Evolutionary conservation across 1,284 basidiomycete genomes (phyloP).

Genomic region (Malassezia sp.): DNA sequence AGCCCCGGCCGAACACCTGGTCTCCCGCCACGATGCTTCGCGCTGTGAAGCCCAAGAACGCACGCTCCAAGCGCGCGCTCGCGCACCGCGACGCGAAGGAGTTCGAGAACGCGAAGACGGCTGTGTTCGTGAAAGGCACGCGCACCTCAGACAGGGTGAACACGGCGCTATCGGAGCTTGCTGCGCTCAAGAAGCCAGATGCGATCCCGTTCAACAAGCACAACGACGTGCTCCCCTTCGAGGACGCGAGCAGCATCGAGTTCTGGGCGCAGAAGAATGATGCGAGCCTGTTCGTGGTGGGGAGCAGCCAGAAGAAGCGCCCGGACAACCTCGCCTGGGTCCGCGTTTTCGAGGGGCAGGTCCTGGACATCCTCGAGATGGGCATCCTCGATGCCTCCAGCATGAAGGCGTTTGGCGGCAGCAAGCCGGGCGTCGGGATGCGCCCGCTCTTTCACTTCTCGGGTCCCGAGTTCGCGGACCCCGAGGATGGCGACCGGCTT

Average conservation of each 20-base stretch:
- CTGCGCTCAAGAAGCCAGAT: conserved; percentile 49
- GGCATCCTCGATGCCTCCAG: conserved; percentile 68
- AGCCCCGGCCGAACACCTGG: background rate
- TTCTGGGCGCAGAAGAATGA: conserved; percentile 95
- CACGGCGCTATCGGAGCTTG: conserved; percentile 65
- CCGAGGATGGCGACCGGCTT: conserved; percentile 25
- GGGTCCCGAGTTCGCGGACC: conserved; percentile 49
- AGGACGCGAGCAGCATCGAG: conserved; percentile 64
- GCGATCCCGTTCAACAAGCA: conserved; percentile 90
- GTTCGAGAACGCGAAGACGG: conserved; percentile 64
- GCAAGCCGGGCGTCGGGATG: conserved; percentile 78
- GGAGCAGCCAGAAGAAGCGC: conserved; percentile 86
- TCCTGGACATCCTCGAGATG: conserved; percentile 89
- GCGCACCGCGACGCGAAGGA: conserved; percentile 78
- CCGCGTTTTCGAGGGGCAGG: conserved; percentile 71
- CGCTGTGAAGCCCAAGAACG: conserved; percentile 75
- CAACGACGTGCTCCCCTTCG: conserved; percentile 83
- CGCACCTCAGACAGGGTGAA: conserved; percentile 71
- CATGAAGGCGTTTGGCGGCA: conserved; percentile 74
- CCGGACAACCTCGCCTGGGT: conserved; percentile 78
- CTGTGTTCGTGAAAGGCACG: conserved; percentile 80
- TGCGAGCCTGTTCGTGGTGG: conserved; percentile 77
- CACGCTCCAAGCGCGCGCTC: conserved; percentile 83
- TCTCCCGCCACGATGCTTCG: conserved; percentile 24
- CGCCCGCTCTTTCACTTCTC: conserved; percentile 91